Evolutionary conservation across 495 filamentous ascomycete species (phyloP), one percentile per base, ranked within the genome.

Genomic region (Cryomyces minteri): DNA sequence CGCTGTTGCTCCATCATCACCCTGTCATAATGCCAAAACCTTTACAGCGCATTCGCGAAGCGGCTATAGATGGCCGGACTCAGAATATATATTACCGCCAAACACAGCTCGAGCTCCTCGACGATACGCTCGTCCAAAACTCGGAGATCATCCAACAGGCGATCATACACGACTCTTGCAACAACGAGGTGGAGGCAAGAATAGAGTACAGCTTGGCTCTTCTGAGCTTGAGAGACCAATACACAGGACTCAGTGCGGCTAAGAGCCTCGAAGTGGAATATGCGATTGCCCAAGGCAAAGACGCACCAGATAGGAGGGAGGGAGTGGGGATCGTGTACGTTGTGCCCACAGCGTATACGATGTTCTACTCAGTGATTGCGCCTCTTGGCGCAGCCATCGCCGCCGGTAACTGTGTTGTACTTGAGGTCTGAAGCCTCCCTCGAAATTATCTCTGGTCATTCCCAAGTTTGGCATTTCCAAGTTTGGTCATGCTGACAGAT

Each of bases 301-400:
- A 67, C 37, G 60, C 57, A 33, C 25, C 43, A 2, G 44, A 51
- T 31, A 47, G 54, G 4, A 47, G 47, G 45, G 53, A 51, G 9
- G 60, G 61, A 1, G 48, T 53, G 0, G 72, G 71, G 0, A 62
- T 76, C 34, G 69, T 73, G 9, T 68, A 73, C 36, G 69, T 76
- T 39, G 59, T 66, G 5, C 71, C 70, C 0, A 53, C 57, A 1
- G 52, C 48, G 28, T 66, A 74, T 54, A 68, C 68, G 0, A 47
- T 65, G 43, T 68, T 76, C 45, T 74, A 60, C 41, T 69, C 65
- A 0, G 48, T 69, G 1, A 53, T 76, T 29, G 55, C 54, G 2
- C 63, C 71, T 5, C 14, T 73, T 44, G 59, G 62, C 31, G 66
- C 71, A 0, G 71, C 71, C 4, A 45, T 75, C 30, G 62, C 66